phyloP scores from a whole-genome alignment of 345 rosid species.

The Eucalyptus pumila region DNA sequence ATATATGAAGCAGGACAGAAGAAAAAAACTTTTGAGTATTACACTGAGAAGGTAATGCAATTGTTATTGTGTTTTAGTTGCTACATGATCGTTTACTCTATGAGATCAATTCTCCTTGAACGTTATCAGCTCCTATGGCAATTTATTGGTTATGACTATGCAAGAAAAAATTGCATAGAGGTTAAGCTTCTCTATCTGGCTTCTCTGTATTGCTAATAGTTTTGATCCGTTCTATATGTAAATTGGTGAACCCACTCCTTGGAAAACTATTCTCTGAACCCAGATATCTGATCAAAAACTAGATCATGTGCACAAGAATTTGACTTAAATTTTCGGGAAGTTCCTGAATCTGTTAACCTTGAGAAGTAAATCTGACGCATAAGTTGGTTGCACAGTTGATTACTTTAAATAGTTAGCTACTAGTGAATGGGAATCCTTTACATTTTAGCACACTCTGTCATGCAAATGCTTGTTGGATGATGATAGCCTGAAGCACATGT shows the following conservation, averaged over 20 bases:
- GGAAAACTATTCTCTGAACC: neutral
- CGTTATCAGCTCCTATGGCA: neutral
- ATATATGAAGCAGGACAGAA: conserved; percentile 90
- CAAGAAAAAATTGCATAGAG: neutral
- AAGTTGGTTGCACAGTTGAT: neutral
- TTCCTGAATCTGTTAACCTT: neutral
- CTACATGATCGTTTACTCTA: neutral
- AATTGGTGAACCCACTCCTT: neutral
- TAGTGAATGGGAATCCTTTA: neutral
- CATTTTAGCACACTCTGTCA: neutral
- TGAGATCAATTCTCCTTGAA: neutral
- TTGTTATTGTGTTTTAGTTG: neutral
- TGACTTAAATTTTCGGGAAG: neutral
- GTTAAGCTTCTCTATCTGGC: neutral
- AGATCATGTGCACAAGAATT: neutral
- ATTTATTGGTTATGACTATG: neutral
- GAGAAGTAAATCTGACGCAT: neutral
- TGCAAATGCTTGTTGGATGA: neutral
- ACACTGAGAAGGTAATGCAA: conserved; percentile 48
- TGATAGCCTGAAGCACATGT: neutral
- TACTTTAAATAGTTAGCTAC: neutral
- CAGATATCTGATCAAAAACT: neutral
- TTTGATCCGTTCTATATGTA: neutral
- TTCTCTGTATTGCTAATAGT: neutral
- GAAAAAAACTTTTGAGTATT: conserved; percentile 79